Evolutionary conservation across 768 basidiomycete genomes (phyloP).

Genomic region (Tulasnella sp.): DNA sequence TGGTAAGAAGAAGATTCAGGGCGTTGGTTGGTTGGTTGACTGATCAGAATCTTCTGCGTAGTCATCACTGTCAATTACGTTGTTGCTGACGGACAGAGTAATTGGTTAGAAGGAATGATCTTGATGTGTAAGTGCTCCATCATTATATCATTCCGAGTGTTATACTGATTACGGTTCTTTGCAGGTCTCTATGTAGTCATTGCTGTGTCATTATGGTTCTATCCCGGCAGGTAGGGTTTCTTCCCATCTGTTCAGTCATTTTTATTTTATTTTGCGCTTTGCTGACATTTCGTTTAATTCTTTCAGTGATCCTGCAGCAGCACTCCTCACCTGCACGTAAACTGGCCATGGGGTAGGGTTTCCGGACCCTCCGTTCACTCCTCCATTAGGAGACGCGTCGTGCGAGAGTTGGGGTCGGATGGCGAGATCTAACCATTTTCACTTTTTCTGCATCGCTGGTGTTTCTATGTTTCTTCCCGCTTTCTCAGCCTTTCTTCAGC

Average conservation of each 20-base stretch:
- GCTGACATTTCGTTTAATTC: background rate
- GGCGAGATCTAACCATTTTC: no score
- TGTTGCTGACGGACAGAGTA: constrained; percentile 69
- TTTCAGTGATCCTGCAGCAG: constrained; percentile 6
- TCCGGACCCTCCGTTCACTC: no score
- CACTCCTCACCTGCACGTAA: constrained; percentile 4
- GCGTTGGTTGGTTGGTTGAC: constrained; percentile 5
- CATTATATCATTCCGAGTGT: constrained; percentile 30
- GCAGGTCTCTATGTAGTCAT: background rate
- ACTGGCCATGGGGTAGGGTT: no score
- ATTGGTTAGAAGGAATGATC: constrained; percentile 77
- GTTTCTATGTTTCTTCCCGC: no score
- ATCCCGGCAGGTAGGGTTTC: constrained; percentile 10
- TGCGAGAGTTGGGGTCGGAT: no score
- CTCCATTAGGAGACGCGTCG: no score
- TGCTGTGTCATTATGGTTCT: constrained; percentile 13
- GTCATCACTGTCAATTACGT: constrained; percentile 80
- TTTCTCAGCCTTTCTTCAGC: no score
- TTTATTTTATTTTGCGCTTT: no score
- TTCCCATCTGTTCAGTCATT: no score
- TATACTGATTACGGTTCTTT: constrained; percentile 36
- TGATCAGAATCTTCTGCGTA: constrained; percentile 21
- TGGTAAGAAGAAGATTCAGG: constrained; percentile 12
- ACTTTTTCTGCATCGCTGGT: no score
- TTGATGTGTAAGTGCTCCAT: constrained; percentile 47